Evolutionary conservation across 768 basidiomycete species (phyloP), one percentile per base, ranked within the genome.

Genomic region (Lactarius pseudohatsudake): DNA sequence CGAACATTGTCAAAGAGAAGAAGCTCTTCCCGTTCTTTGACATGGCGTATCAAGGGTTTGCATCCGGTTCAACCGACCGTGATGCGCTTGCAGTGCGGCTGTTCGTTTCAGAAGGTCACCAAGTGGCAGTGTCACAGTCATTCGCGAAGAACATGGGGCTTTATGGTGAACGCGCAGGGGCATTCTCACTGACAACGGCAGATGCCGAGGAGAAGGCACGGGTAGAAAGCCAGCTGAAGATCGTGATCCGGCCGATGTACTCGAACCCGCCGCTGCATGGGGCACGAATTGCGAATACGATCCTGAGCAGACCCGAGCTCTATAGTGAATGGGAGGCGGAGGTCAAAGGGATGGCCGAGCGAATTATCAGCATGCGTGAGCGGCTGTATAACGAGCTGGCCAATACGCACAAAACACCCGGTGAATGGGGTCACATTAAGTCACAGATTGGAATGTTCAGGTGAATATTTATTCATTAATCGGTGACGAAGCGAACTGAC

Each of bases 71-170:
- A 60, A 94, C 93, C 70, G 76, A 88, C 70, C 88, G 87, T 64
- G 97, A 99, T 74, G 97, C 96, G 13, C 96, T 93, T 77, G 94
- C 96, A 38, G 87, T 98, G 65, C 91, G 96, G 70, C 87, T 96
- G 80, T 98, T 99, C 76, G 91, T 96, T 61, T 82, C 87, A 22
- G 82, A 94, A 76, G 92, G 94, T 28, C 95, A 97, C 80, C 90
- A 95, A 74, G 78, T 96, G 72, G 91, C 95, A 34, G 85, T 98
- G 30, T 85, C 91, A 70, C 97, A 99, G 77, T 95, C 92, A 43
- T 99, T 97, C 77, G 97, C 97, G 45, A 99, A 99, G 84, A 98
- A 98, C 82, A 96, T 98, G 88, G 97, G 97, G 61, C 85, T 99
- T 50, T 99, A 99, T 76, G 96, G 95, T 66, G 97, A 98, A 80